These are phyloP conservation scores for Lactarius sanguifluus DNA, from an alignment of 768 basidiomycete species.

Conservation along the genomic window DNA sequence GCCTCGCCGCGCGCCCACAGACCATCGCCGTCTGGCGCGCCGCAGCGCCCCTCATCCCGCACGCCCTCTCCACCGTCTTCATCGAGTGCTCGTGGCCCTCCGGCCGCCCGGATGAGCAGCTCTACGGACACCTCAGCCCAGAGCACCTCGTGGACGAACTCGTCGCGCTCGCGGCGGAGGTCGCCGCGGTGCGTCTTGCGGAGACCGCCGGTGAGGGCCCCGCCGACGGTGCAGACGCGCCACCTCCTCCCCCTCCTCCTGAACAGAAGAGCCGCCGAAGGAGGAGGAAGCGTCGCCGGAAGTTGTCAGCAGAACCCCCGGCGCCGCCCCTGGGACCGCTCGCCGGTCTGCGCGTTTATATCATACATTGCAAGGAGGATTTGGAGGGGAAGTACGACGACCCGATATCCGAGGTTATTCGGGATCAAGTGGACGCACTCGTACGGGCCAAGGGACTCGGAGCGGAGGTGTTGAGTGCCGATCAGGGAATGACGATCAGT, in stretches of 20 bases:
- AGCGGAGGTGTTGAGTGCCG: constrained; percentile 63
- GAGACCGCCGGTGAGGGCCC: constrained; percentile 13
- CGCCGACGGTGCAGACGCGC: background rate
- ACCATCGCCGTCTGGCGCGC: constrained; percentile 77
- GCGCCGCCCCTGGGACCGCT: constrained; percentile 54
- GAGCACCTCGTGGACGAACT: constrained; percentile 79
- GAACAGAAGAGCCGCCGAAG: constrained; percentile 31
- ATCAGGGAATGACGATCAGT: constrained; percentile 84
- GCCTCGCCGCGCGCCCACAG: constrained; percentile 55
- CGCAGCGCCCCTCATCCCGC: constrained; percentile 75
- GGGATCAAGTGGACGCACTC: constrained; percentile 65
- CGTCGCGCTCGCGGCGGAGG: constrained; percentile 62
- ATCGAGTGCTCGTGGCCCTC: constrained; percentile 93
- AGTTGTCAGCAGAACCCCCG: constrained; percentile 37
- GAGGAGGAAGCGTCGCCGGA: constrained; percentile 41
- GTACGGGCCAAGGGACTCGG: constrained; percentile 66
- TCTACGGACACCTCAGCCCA: constrained; percentile 89
- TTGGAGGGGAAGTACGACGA: constrained; percentile 47
- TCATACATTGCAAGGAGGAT: constrained; percentile 88
- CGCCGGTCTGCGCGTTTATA: constrained; percentile 62
- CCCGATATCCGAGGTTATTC: constrained; percentile 66
- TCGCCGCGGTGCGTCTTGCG: constrained; percentile 47
- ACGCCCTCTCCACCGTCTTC: constrained; percentile 73
- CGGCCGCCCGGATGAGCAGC: constrained; percentile 59
- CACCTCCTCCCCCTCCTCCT: background rate